These are phyloP conservation scores for Penicillium frequentans DNA, from an alignment of 2,329 filamentous ascomycete species.

Conservation along the genomic window DNA sequence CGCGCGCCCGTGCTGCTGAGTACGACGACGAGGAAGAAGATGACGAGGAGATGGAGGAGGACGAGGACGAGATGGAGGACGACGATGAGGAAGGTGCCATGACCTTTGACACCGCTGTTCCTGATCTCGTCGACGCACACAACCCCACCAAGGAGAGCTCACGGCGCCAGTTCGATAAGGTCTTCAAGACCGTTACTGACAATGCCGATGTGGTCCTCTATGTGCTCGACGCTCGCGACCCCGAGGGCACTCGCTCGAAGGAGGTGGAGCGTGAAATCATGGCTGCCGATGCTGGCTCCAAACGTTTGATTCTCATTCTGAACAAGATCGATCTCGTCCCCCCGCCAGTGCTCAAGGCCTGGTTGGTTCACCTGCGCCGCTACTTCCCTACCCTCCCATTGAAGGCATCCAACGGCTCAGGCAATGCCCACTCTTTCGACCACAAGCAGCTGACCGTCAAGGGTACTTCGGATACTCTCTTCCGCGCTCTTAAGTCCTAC, in stretches of 20 bases:
- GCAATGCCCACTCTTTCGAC: slow-evolving; percentile 88
- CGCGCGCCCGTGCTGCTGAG: slow-evolving; percentile 46
- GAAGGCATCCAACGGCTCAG: slow-evolving; percentile 75
- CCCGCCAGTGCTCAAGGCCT: slow-evolving; percentile 75
- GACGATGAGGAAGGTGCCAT: slow-evolving; percentile 52
- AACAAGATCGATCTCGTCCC: slow-evolving; percentile 97
- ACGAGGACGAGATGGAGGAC: slow-evolving; percentile 60
- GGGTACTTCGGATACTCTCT: slow-evolving; percentile 79
- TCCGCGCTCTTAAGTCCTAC: slow-evolving; percentile 87
- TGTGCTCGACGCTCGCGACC: slow-evolving; percentile 88
- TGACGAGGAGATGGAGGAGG: slow-evolving; percentile 56
- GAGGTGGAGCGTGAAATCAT: slow-evolving; percentile 90
- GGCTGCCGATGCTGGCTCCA: slow-evolving; percentile 79
- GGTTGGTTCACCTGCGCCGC: slow-evolving; percentile 79
- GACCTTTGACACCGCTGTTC: slow-evolving; percentile 49
- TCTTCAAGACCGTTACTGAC: slow-evolving; percentile 91
- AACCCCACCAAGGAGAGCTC: slow-evolving; percentile 59
- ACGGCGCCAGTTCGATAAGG: slow-evolving; percentile 87
- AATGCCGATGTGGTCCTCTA: slow-evolving; percentile 89
- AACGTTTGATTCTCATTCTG: slow-evolving; percentile 84
- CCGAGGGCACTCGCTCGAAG: slow-evolving; percentile 83
- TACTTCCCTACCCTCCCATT: slow-evolving; percentile 91
- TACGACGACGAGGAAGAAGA: slow-evolving; percentile 51
- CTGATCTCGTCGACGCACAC: slow-evolving; percentile 42
- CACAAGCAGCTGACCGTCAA: slow-evolving; percentile 86